Evolutionary conservation across 148 eudicot species (phyloP), one percentile per base, ranked within the genome.

Genomic region (Rhododendron williamsianum): DNA sequence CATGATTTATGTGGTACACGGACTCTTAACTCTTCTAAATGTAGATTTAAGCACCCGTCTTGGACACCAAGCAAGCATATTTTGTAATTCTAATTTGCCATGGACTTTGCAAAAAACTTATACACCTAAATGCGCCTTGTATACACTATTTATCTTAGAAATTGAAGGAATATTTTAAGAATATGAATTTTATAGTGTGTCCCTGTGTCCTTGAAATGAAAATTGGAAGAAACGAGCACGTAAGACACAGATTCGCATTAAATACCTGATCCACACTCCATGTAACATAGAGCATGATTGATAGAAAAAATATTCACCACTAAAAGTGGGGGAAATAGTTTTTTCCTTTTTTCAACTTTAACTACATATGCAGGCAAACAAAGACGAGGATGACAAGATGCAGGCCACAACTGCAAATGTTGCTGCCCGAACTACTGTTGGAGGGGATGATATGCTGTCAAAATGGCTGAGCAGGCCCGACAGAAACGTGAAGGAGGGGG

Each of bases 401-500:
- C 7, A 7, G 7, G 43, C 43, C 43, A 41, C 43, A 41, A 0
- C 43, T 41, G 43, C 43, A 41, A 41, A 41, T 41, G 43, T 41
- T 41, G 7, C 5, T 41, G 43, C 7, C 43, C 43, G 1, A 41
- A 41, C 43, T 41, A 41, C 43, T 41, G 43, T 41, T 41, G 43
- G 7, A 41, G 43, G 94, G 71, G 97, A 93, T 90, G 99, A 96
- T 87, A 93, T 96, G 98, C 82, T 94, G 45, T 96, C 98, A 21
- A 95, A 93, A 82, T 97, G 99, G 99, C 95, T 51, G 96, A 97
- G 86, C 91, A 89, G 83, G 93, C 94, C 84, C 91, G 93, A 58
- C 98, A 94, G 90, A 95, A 95, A 86, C 95, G 91, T 38, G 96
- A 92, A 87, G 98, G 95, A 63, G 95, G 99, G 76, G 96, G 98